A percentile compares a stretch with the other conserved stretches of the same genome.
These are phyloP conservation scores for Leccinum fibrillosum DNA, from an alignment of 768 basidiomycete species.

Conservation along the genomic window DNA sequence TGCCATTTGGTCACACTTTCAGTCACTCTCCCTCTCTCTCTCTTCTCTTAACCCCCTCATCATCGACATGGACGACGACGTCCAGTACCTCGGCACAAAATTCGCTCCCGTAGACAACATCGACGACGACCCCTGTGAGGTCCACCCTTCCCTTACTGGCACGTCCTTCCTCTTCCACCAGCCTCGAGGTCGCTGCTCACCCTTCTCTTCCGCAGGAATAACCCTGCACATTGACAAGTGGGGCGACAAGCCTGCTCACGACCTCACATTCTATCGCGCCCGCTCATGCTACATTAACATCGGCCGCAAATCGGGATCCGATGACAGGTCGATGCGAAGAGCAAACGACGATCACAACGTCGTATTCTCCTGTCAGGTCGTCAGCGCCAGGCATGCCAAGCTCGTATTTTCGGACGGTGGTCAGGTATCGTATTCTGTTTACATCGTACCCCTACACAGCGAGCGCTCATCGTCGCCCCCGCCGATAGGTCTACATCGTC, in stretches of 20 bases:
- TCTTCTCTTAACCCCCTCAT: constrained; percentile 6
- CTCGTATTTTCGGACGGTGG: constrained; percentile 70
- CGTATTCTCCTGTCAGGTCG: constrained; percentile 73
- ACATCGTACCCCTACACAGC: constrained; percentile 4
- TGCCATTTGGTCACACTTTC: constrained; percentile 31
- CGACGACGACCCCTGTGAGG: constrained; percentile 25
- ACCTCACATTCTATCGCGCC: constrained; percentile 51
- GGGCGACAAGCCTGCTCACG: constrained; percentile 42
- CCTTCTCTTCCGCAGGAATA: constrained; percentile 43
- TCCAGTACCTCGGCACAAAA: constrained; percentile 54
- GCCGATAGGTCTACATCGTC: constrained; percentile 57
- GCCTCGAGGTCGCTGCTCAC: constrained; percentile 13
- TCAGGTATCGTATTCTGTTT: constrained; percentile 42
- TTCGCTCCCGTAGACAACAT: constrained; percentile 28
- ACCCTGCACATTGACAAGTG: constrained; percentile 55
- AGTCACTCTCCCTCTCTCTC: constrained; percentile 13
- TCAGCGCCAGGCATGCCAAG: constrained; percentile 77
- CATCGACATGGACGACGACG: constrained; percentile 51
- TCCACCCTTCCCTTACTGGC: constrained; percentile 42
- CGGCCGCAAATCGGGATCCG: constrained; percentile 60
- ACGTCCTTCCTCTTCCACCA: constrained; percentile 21
- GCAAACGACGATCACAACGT: constrained; percentile 46
- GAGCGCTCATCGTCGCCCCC: constrained; percentile 8
- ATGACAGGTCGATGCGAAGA: constrained; percentile 36
- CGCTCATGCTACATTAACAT: constrained; percentile 54